A percentile compares a stretch with the other conserved stretches of the same genome.
phyloP scores from a whole-genome alignment of 371 early-diverging fungal genomes.

The Mortierella sp. region DNA sequence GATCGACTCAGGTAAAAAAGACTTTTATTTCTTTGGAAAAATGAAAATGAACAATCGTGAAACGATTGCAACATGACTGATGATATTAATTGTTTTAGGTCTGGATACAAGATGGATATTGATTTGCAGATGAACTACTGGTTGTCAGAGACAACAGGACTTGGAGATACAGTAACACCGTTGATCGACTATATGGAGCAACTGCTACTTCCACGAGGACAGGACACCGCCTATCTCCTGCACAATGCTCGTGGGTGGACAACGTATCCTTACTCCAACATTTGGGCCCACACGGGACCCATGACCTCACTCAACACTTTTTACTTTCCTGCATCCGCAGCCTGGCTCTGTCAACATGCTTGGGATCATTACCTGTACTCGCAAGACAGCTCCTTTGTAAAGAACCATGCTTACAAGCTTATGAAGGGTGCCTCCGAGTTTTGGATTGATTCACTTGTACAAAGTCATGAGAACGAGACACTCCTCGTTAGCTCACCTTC shows the following conservation, averaged over 20 bases:
- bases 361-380: slow-evolving; percentile 50
- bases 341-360: slow-evolving; percentile 50
- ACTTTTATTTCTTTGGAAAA: background rate
- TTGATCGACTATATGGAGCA: slow-evolving; percentile 48
- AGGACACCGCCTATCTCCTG: slow-evolving; percentile 30
- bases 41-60: background rate
- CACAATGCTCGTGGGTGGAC: slow-evolving; percentile 45
- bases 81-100: slow-evolving; percentile 2
- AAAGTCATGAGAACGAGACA: background rate
- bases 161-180: slow-evolving; percentile 43
- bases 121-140: slow-evolving; percentile 52
- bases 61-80: background rate
- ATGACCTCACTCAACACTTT: slow-evolving; percentile 22
- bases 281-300: slow-evolving; percentile 53
- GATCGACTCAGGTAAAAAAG: slow-evolving; percentile 26
- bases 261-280: slow-evolving; percentile 34
- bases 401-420: slow-evolving; percentile 45
- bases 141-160: slow-evolving; percentile 40
- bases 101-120: slow-evolving; percentile 42
- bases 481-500: slow-evolving; percentile 37
- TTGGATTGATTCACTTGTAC: slow-evolving; percentile 42
- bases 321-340: slow-evolving; percentile 41
- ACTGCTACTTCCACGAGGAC: slow-evolving; percentile 35
- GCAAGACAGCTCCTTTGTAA: slow-evolving; percentile 36
- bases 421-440: slow-evolving; percentile 50